Percentiles rank a stretch among this genome's conserved stretches.
These are phyloP conservation scores for Talaromyces marneffei DNA, from an alignment of 2,329 filamentous ascomycete genomes.

Conservation along the genomic window DNA sequence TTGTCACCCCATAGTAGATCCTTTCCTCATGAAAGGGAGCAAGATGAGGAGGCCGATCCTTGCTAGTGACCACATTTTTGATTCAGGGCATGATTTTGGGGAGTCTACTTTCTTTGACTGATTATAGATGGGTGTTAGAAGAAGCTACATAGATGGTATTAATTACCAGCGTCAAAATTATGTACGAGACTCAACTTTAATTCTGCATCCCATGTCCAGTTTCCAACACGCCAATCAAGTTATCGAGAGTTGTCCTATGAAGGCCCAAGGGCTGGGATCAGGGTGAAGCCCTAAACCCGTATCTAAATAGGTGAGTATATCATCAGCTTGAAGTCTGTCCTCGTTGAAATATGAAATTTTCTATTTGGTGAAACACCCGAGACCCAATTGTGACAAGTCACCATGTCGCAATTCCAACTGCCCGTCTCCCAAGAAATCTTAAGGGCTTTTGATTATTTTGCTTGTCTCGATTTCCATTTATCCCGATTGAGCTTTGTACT, in stretches of 20 bases:
- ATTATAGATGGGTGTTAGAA: neutral
- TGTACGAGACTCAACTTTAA: neutral
- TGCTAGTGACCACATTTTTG: neutral
- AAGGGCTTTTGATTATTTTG: too few relatives aligned
- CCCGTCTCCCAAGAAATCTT: too few relatives aligned
- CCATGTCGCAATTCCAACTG: too few relatives aligned
- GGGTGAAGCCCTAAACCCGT: neutral
- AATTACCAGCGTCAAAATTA: neutral
- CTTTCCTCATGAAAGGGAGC: neutral
- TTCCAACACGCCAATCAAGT: too few relatives aligned
- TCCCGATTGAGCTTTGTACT: slow-evolving; percentile 3
- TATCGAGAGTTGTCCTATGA: too few relatives aligned
- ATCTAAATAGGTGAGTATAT: too few relatives aligned
- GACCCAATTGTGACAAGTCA: too few relatives aligned
- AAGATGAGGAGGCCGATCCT: neutral
- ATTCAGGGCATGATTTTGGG: neutral
- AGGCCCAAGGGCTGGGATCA: neutral
- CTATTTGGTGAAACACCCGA: too few relatives aligned
- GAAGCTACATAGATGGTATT: neutral
- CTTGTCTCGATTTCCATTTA: slow-evolving; percentile 5
- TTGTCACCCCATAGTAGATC: neutral
- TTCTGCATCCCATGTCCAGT: neutral
- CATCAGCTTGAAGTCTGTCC: too few relatives aligned
- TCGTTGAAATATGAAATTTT: too few relatives aligned
- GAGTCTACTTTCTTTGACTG: neutral